These are phyloP conservation scores for Cercospora sp. DNA, from an alignment of 2,329 filamentous ascomycete species.

Conservation along the genomic window DNA sequence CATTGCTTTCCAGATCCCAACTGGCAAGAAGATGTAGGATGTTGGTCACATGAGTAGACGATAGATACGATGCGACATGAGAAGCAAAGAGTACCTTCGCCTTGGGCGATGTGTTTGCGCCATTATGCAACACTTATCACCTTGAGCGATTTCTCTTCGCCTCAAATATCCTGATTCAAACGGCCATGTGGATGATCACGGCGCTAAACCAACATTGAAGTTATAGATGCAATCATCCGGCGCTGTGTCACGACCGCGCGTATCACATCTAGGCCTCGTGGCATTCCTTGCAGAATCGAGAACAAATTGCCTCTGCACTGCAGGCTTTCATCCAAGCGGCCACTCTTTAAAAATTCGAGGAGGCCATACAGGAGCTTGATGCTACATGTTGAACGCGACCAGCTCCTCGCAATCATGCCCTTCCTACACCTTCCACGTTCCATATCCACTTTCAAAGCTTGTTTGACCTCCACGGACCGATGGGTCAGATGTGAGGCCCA, in stretches of 20 bases:
- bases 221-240: not conserved
- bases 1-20: constrained; percentile 70
- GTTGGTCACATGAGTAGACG: not conserved
- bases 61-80: not conserved
- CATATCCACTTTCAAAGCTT: not conserved
- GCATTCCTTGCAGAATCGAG: constrained; percentile 1
- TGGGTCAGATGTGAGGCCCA: not conserved
- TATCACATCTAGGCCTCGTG: not conserved
- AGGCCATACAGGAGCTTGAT: not conserved
- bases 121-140: too few species aligned
- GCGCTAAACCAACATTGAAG: not conserved
- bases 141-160: not conserved
- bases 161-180: not conserved
- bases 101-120: not conserved
- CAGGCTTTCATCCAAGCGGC: not conserved
- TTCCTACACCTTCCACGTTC: not conserved
- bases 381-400: not conserved
- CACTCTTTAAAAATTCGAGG: not conserved
- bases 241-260: not conserved
- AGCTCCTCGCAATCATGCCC: not conserved
- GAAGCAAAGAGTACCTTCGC: not conserved
- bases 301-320: not conserved
- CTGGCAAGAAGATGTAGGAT: constrained; percentile 54
- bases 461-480: not conserved
- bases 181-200: not conserved